Evolutionary conservation across 108 stramenopile species (phyloP).

Genomic region (Skeletonema costatum): DNA sequence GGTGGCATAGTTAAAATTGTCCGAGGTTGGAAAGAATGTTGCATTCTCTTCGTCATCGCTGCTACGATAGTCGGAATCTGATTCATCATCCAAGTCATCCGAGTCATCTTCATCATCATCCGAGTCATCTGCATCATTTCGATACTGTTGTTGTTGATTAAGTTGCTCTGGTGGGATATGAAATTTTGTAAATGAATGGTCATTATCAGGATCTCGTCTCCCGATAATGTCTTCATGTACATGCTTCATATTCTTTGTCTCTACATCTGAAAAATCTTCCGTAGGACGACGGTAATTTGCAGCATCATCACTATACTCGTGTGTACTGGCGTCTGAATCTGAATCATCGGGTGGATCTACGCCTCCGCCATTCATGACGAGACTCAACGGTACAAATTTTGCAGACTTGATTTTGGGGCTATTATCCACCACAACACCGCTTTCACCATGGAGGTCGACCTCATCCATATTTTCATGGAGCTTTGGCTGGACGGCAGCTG

Average conservation of each 20-base stretch:
- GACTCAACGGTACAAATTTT: not conserved
- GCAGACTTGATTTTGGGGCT: not conserved
- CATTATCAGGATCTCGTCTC: no score
- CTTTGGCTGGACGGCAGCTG: not conserved
- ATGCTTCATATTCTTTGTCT: no score
- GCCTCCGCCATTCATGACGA: not conserved
- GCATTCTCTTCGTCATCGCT: conserved; percentile 14
- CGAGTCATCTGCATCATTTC: not conserved
- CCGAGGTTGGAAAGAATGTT: conserved; percentile 7
- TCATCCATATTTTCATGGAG: not conserved
- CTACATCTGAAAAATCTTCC: not conserved
- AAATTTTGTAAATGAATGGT: no score
- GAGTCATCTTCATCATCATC: not conserved
- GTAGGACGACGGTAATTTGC: not conserved
- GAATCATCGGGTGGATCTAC: not conserved
- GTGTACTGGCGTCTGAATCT: not conserved
- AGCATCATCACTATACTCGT: not conserved
- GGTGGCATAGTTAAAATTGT: conserved; percentile 18
- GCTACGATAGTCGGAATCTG: conserved; percentile 8
- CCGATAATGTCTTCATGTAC: no score
- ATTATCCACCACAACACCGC: not conserved
- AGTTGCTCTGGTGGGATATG: no score
- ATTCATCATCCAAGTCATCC: not conserved
- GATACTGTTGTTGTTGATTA: no score
- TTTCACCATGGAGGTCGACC: not conserved